Conservation (phyloP, 2,329 filamentous ascomycete genomes). For the Aspergillus fumigatus region DNA sequence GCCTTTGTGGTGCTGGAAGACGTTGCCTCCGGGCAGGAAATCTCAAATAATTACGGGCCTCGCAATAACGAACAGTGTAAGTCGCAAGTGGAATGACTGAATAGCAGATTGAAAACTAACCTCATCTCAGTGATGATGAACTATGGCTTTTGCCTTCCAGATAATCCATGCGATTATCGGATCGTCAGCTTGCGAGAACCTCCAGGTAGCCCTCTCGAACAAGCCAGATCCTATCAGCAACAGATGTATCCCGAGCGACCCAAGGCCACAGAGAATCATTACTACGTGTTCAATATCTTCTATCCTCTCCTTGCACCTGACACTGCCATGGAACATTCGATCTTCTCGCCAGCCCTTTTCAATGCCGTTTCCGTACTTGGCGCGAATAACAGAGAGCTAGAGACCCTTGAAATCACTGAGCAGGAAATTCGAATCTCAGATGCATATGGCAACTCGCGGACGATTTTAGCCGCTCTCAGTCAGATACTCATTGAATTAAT, state of each 20-base stretch:
- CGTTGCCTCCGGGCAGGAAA: conserved; percentile 50
- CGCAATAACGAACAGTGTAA: conserved; percentile 67
- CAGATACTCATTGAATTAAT: conserved; percentile 41
- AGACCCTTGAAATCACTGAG: conserved; percentile 30
- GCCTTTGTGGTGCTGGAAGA: conserved; percentile 41
- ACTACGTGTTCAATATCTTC: conserved; percentile 43
- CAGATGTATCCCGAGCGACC: conserved; percentile 30
- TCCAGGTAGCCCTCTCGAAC: conserved; percentile 34
- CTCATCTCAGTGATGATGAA: conserved; percentile 38
- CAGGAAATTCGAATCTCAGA: conserved; percentile 25
- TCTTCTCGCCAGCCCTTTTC: conserved; percentile 42
- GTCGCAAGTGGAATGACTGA: conserved; percentile 5
- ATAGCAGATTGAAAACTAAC: neutral
- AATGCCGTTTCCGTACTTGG: conserved; percentile 39
- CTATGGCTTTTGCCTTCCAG: conserved; percentile 43
- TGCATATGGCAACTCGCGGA: conserved; percentile 34
- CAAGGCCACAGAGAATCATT: conserved; percentile 32
- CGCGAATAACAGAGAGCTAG: conserved; percentile 39
- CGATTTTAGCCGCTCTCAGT: conserved; percentile 36
- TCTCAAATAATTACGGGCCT: conserved; percentile 69
- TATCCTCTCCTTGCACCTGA: conserved; percentile 37
- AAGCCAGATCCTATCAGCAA: conserved; percentile 31
- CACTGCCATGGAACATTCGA: conserved; percentile 33
- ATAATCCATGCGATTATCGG: conserved; percentile 43
- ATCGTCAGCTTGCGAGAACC: conserved; percentile 38